Base-by-base conservation (phyloP, 2,329 filamentous ascomycete genomes). In the Zalaria sp. region DNA sequence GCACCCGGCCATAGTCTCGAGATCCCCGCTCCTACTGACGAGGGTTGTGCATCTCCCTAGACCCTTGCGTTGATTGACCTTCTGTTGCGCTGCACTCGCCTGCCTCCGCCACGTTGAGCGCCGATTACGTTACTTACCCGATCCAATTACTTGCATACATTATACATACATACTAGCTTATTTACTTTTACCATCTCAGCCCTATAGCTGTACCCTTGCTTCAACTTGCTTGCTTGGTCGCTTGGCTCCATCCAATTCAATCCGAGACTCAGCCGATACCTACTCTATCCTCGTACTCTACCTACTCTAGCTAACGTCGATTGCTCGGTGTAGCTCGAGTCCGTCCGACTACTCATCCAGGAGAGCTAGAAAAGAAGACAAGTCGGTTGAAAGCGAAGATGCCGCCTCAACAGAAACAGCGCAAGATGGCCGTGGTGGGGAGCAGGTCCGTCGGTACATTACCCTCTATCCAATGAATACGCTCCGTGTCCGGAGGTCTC, bases 361-460 rank as follows among this genome's bases (percentile, higher is more conserved):
- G 29, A 32, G n/a, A 32, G 7, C 29, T n/a, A 32, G 29, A 7
- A 32, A 4, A 7, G 25, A 29, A 11, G 38, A 31, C 34, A 43
- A 18, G 18, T 18, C 18, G 18, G 18, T 18, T 18, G 18, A 18
- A 18, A 18, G 18, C 18, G 18, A 18, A 25, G 32, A 84, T 84
- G 79, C 71, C 79, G 51, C 66, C 80, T 38, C 75, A 79, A 46
- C 75, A 81, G 45, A 94, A 93, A 66, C 87, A 93, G 66, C 75
- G 88, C 57, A 95, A 95, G 73, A 82, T 95, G 61, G 88, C 88
- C 64, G 89, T 95, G 65, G 86, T 95, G 49, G 88, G 88, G 67
- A 93, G 85, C 67, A 80, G 88, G 57, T 91, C 88, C 47, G 88
- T 95, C 59, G 82, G 82, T 86, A 73, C 53, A 75, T 65, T 44